Evolutionary conservation across 2,329 filamentous ascomycete genomes (phyloP).

Genomic region (Aspergillus brasiliensis): DNA sequence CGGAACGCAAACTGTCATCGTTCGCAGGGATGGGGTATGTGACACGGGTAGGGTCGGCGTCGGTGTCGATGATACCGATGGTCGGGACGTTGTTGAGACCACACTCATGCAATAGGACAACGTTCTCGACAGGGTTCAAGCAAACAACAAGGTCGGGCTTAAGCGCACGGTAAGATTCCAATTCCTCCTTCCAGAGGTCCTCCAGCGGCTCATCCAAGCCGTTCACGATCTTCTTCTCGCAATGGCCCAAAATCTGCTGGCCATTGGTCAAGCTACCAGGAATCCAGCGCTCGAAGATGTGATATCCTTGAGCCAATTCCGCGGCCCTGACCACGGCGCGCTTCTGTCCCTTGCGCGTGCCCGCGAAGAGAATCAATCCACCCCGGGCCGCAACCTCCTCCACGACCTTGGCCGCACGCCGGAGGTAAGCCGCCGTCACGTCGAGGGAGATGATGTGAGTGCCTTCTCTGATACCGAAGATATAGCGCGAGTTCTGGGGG

Average conservation of each 20-base stretch:
- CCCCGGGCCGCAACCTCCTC: slow-evolving; percentile 80
- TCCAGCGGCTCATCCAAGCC: slow-evolving; percentile 65
- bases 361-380: slow-evolving; percentile 87
- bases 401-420: slow-evolving; percentile 90
- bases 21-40: slow-evolving; percentile 97
- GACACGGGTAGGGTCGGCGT: slow-evolving; percentile 88
- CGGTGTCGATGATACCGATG: slow-evolving; percentile 91
- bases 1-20: slow-evolving; percentile 87
- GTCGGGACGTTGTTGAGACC: slow-evolving; percentile 85
- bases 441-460: slow-evolving; percentile 95
- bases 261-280: slow-evolving; percentile 91
- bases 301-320: slow-evolving; percentile 74
- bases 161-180: slow-evolving; percentile 65
- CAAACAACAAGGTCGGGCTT: slow-evolving; percentile 90
- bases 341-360: slow-evolving; percentile 80
- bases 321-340: slow-evolving; percentile 80
- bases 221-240: slow-evolving; percentile 74
- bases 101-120: slow-evolving; percentile 87
- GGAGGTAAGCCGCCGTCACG: slow-evolving; percentile 80
- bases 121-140: slow-evolving; percentile 91
- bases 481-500: slow-evolving; percentile 89
- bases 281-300: slow-evolving; percentile 91
- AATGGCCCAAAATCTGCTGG: slow-evolving; percentile 77
- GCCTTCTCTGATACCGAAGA: slow-evolving; percentile 83
- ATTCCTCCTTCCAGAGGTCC: slow-evolving; percentile 65